Conservation (phyloP, 1,284 basidiomycete species). For the Moesziomyces sp. region DNA sequence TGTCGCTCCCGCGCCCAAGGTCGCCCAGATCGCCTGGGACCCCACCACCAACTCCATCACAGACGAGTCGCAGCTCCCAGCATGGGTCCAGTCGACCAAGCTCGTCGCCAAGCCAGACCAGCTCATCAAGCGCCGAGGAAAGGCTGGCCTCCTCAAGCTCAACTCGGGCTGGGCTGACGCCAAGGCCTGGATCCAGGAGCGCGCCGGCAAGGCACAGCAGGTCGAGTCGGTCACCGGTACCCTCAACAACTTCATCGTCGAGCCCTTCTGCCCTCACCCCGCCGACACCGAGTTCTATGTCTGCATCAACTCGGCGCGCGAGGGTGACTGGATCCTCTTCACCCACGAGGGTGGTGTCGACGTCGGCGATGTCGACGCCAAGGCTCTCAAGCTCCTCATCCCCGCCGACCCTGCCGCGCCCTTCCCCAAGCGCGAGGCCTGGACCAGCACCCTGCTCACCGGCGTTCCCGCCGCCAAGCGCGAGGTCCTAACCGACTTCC, state of each 20-base stretch:
- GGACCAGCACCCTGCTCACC: conserved; percentile 58
- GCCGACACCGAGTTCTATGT: conserved; percentile 96
- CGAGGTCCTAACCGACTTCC: conserved; percentile 75
- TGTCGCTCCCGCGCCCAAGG: conserved; percentile 62
- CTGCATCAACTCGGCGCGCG: conserved; percentile 94
- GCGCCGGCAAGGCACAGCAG: conserved; percentile 93
- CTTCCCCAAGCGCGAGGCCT: conserved; percentile 81
- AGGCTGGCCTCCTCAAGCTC: conserved; percentile 89
- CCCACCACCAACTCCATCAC: conserved; percentile 82
- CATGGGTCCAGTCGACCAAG: conserved; percentile 76
- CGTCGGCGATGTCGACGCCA: conserved; percentile 97
- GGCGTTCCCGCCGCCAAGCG: conserved; percentile 60
- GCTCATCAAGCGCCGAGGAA: conserved; percentile 98
- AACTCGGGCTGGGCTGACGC: conserved; percentile 89
- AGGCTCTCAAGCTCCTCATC: conserved; percentile 88
- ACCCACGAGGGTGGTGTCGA: conserved; percentile 99
- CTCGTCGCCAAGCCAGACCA: conserved; percentile 76
- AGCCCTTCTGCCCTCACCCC: conserved; percentile 96
- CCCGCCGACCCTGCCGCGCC: conserved; percentile 81
- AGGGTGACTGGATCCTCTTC: conserved; percentile 97
- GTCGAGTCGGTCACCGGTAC: conserved; percentile 94
- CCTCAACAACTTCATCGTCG: conserved; percentile 96
- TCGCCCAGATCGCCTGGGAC: conserved; percentile 79
- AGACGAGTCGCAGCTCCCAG: conserved; percentile 78
- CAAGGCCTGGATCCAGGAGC: conserved; percentile 81